phyloP scores from a whole-genome alignment of 2,329 filamentous ascomycete species.

The Endothia cerciana region DNA sequence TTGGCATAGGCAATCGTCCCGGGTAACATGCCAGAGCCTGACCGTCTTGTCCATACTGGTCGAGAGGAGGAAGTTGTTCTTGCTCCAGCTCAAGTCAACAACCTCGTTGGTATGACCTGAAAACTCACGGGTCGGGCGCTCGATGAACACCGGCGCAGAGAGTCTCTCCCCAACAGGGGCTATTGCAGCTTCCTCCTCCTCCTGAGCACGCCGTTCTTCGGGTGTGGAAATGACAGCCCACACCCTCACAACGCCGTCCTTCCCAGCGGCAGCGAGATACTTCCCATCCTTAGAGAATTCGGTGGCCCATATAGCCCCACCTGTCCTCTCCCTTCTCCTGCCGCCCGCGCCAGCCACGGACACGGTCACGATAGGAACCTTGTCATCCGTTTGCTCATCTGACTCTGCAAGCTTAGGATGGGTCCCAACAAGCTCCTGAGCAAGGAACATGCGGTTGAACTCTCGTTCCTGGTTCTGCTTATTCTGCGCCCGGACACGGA shows the following conservation, averaged over 20 bases:
- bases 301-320: conserved; percentile 84
- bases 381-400: conserved; percentile 26
- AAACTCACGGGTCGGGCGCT: conserved; percentile 78
- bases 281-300: conserved; percentile 92
- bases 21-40: conserved; percentile 86
- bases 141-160: conserved; percentile 87
- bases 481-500: conserved; percentile 79
- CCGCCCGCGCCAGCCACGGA: conserved; percentile 41
- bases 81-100: conserved; percentile 95
- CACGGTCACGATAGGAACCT: conserved; percentile 35
- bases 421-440: conserved; percentile 80
- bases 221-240: conserved; percentile 85
- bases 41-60: conserved; percentile 99
- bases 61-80: conserved; percentile 95
- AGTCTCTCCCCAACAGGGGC: conserved; percentile 61
- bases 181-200: conserved; percentile 64
- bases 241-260: conserved; percentile 82
- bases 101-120: conserved; percentile 83
- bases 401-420: conserved; percentile 42
- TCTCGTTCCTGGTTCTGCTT: conserved; percentile 71
- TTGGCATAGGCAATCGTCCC: conserved; percentile 84
- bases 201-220: conserved; percentile 76
- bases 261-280: conserved; percentile 89
- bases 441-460: conserved; percentile 87
- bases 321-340: conserved; percentile 47